Percentiles rank a stretch among this genome's conserved stretches.
Evolutionary conservation across 805 yeast species (phyloP).

Genomic region (Teunomyces tritomae): DNA sequence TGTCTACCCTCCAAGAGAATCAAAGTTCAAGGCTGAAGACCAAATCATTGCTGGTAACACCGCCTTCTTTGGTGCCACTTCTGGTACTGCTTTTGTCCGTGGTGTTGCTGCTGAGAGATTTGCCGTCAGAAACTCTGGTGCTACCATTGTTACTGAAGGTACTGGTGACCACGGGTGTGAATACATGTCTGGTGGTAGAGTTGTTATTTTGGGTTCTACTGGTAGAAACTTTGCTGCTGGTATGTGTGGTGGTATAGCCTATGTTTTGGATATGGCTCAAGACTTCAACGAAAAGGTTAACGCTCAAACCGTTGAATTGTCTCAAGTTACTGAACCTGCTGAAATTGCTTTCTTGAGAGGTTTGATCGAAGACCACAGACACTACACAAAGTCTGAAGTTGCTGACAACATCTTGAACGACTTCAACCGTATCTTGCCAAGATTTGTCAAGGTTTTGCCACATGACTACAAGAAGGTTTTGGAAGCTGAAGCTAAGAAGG

Average conservation of each 20-base stretch:
- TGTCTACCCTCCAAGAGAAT: slow-evolving; percentile 85
- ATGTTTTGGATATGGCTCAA: slow-evolving; percentile 92
- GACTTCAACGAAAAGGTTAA: slow-evolving; percentile 82
- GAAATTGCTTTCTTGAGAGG: slow-evolving; percentile 95
- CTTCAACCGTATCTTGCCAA: slow-evolving; percentile 83
- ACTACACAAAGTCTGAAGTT: slow-evolving; percentile 88
- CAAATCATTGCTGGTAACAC: slow-evolving; percentile 97
- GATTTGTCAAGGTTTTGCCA: slow-evolving; percentile 93
- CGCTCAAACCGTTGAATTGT: slow-evolving; percentile 75
- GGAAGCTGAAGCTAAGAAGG: slow-evolving; percentile 66
- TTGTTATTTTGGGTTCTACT: slow-evolving; percentile 85
- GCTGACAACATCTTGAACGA: slow-evolving; percentile 80
- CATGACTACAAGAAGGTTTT: slow-evolving; percentile 86
- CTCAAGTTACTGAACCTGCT: slow-evolving; percentile 74
- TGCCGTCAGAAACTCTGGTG: slow-evolving; percentile 98
- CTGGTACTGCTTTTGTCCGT: slow-evolving; percentile 89
- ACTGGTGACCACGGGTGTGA: slow-evolving; percentile 99
- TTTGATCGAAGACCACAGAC: slow-evolving; percentile 90
- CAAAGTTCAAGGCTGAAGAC: slow-evolving; percentile 89
- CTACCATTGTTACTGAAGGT: slow-evolving; percentile 94
- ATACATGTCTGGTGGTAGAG: slow-evolving; percentile 99
- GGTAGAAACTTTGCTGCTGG: slow-evolving; percentile 97
- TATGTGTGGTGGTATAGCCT: slow-evolving; percentile 99
- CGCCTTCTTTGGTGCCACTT: slow-evolving; percentile 96
- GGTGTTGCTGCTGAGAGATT: slow-evolving; percentile 99